Conservation (phyloP, 2,329 filamentous ascomycete species). For the Hypoxylon sp. region DNA sequence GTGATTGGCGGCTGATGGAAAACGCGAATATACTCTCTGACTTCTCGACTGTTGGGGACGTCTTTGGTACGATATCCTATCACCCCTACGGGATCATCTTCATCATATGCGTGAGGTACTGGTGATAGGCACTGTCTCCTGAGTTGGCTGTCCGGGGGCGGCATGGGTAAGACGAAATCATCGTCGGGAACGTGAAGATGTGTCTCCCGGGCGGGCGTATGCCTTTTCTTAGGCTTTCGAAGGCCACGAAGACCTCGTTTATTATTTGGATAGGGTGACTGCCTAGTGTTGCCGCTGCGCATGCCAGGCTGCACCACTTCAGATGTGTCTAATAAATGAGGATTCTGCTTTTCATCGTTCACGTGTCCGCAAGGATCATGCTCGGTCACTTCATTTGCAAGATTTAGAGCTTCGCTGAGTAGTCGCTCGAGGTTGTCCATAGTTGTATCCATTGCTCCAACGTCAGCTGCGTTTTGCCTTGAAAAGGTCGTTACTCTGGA, state of each 20-base stretch:
- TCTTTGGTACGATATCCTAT: slow-evolving; percentile 32
- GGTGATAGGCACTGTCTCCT: slow-evolving; percentile 31
- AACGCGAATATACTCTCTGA: slow-evolving; percentile 50
- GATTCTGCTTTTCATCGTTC: slow-evolving; percentile 42
- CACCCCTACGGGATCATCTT: slow-evolving; percentile 41
- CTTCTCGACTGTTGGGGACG: slow-evolving; percentile 49
- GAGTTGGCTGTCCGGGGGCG: slow-evolving; percentile 39
- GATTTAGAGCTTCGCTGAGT: slow-evolving; percentile 60
- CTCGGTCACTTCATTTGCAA: slow-evolving; percentile 59
- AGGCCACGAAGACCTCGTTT: slow-evolving; percentile 21
- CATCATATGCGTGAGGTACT: slow-evolving; percentile 40
- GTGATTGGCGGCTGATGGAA: slow-evolving; percentile 50
- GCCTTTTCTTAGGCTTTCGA: slow-evolving; percentile 33
- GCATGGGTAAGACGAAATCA: slow-evolving; percentile 45
- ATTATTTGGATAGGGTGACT: slow-evolving; percentile 25
- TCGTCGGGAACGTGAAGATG: slow-evolving; percentile 33
- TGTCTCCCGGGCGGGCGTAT: slow-evolving; percentile 14
- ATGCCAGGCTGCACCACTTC: slow-evolving; percentile 30
- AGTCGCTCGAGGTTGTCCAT: slow-evolving; percentile 60
- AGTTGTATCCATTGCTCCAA: slow-evolving; percentile 44
- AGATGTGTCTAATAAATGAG: slow-evolving; percentile 31
- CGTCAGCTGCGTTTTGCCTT: slow-evolving; percentile 43
- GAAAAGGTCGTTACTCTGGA: slow-evolving; percentile 50
- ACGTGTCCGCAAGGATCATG: slow-evolving; percentile 47
- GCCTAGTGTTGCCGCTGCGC: slow-evolving; percentile 41